phyloP scores from a whole-genome alignment of 1,284 basidiomycete species.

The Tilletia indica region DNA sequence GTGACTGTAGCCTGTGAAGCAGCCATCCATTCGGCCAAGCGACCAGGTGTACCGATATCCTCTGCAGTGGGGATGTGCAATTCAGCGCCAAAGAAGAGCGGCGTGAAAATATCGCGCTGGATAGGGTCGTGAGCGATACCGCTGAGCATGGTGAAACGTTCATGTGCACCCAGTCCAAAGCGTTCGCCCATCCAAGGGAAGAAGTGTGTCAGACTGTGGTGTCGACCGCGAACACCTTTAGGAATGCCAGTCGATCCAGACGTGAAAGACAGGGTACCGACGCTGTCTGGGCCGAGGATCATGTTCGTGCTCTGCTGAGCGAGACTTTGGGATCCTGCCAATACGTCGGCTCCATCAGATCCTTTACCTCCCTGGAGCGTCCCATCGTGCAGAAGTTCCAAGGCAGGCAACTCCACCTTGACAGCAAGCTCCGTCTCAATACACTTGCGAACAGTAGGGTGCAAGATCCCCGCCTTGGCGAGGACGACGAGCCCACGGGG shows the following conservation, averaged over 20 bases:
- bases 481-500: constrained; percentile 91
- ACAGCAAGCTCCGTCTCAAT: constrained; percentile 75
- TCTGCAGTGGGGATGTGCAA: constrained; percentile 95
- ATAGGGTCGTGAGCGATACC: constrained; percentile 99
- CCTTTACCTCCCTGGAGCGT: constrained; percentile 67
- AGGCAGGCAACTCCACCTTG: constrained; percentile 86
- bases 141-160: constrained; percentile 96
- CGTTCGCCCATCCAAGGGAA: constrained; percentile 98
- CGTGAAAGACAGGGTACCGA: constrained; percentile 94
- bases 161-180: constrained; percentile 73
- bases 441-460: constrained; percentile 79
- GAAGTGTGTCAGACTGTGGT: constrained; percentile 96
- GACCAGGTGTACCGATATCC: constrained; percentile 94
- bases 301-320: constrained; percentile 65
- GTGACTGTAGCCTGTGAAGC: constrained; percentile 76
- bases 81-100: constrained; percentile 92
- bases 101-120: constrained; percentile 98
- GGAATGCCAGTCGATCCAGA: constrained; percentile 97
- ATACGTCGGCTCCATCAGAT: constrained; percentile 57
- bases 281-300: constrained; percentile 84
- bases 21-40: constrained; percentile 98
- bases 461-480: constrained; percentile 81
- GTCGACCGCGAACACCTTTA: constrained; percentile 92
- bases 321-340: constrained; percentile 62
- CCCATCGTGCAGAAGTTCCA: constrained; percentile 68